These are phyloP conservation scores for Trapa bicornis DNA, from an alignment of 345 rosid species.

Conservation along the genomic window DNA sequence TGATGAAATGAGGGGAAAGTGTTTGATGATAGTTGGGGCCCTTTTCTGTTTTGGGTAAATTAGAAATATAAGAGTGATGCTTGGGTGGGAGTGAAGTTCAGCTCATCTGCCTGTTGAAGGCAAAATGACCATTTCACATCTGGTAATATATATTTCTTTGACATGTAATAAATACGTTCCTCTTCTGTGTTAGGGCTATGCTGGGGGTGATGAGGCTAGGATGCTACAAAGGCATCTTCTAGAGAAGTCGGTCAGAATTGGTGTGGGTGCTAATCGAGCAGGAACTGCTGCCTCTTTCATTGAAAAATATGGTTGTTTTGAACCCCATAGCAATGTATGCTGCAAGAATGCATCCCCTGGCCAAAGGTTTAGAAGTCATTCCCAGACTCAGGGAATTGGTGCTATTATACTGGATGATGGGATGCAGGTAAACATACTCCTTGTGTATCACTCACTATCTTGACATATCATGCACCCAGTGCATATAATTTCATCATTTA, in stretches of 20 bases:
- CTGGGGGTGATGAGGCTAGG: slow-evolving; percentile 82
- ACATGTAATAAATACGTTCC: not conserved
- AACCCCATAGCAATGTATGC: slow-evolving; percentile 12
- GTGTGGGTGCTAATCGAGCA: slow-evolving; percentile 62
- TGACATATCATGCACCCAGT: not conserved
- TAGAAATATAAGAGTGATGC: not conserved
- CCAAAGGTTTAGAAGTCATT: slow-evolving; percentile 7
- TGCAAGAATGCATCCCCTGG: slow-evolving; percentile 10
- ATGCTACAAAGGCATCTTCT: slow-evolving; percentile 64
- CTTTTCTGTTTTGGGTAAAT: not conserved
- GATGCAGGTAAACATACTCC: slow-evolving; percentile 52
- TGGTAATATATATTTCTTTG: not conserved
- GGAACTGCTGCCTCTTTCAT: slow-evolving; percentile 44
- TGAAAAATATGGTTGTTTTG: slow-evolving; percentile 37
- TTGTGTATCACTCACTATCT: not conserved
- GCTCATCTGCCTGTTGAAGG: not conserved
- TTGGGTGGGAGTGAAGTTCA: not conserved
- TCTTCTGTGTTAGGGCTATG: slow-evolving; percentile 47
- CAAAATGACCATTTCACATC: not conserved
- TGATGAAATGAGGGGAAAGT: not conserved
- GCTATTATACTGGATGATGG: slow-evolving; percentile 66
- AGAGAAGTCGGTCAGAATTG: slow-evolving; percentile 33
- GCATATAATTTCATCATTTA: not conserved
- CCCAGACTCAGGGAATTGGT: slow-evolving; percentile 28
- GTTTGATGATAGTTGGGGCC: not conserved